Conservation (phyloP, 2,329 filamentous ascomycete genomes). For the Mycocentrospora acerina region DNA sequence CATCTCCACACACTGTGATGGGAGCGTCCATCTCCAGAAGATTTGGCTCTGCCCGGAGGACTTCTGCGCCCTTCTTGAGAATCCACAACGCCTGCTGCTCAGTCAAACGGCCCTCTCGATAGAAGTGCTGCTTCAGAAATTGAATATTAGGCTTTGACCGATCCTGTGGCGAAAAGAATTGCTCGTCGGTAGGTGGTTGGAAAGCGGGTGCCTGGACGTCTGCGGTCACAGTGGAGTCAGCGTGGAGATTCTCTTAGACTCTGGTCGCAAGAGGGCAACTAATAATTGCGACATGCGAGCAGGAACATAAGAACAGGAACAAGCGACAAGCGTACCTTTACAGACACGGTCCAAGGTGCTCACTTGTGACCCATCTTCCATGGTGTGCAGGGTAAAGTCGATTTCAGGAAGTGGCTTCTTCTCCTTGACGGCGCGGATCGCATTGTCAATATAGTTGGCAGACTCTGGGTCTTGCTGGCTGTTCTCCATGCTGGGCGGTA, state of each 20-base stretch:
- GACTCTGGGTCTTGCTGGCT: slow-evolving; percentile 40
- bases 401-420: slow-evolving; percentile 98
- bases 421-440: slow-evolving; percentile 85
- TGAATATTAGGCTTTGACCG: slow-evolving; percentile 85
- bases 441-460: slow-evolving; percentile 70
- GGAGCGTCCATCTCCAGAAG: slow-evolving; percentile 98
- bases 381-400: slow-evolving; percentile 96
- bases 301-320: no score
- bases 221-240: slow-evolving; percentile 46
- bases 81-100: slow-evolving; percentile 98
- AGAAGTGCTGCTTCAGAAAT: slow-evolving; percentile 98
- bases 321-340: slow-evolving; percentile 73
- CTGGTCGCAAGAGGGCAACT: slow-evolving; percentile 1
- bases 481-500: slow-evolving; percentile 39
- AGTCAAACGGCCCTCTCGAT: slow-evolving; percentile 92
- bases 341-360: slow-evolving; percentile 94
- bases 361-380: slow-evolving; percentile 96
- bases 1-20: slow-evolving; percentile 97
- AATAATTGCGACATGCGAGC: background rate
- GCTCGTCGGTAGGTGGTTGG: slow-evolving; percentile 85
- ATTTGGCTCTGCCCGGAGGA: slow-evolving; percentile 89
- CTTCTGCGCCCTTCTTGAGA: slow-evolving; percentile 80
- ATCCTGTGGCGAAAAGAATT: slow-evolving; percentile 88
- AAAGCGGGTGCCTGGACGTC: slow-evolving; percentile 98
- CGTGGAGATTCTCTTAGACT: slow-evolving; percentile 21